Evolutionary conservation across 306 rosid species (phyloP).

Genomic region (Trifolium fragiferum): DNA sequence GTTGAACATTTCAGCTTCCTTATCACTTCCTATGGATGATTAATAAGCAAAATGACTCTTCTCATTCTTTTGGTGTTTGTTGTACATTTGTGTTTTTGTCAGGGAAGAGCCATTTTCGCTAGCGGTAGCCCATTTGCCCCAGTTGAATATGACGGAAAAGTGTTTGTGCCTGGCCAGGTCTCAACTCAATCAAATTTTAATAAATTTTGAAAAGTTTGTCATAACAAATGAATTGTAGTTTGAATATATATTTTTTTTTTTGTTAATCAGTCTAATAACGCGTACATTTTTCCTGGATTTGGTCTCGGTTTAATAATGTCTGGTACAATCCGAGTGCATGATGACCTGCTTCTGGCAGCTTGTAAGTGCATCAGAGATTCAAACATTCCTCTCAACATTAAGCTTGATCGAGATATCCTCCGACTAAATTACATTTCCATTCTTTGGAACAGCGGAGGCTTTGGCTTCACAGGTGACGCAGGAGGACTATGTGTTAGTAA

Average conservation of each 20-base stretch:
- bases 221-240: slow-evolving; percentile 32
- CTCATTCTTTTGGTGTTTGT: slow-evolving; percentile 9
- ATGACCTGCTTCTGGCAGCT: slow-evolving; percentile 94
- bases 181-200: slow-evolving; percentile 5
- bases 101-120: slow-evolving; percentile 88
- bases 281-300: slow-evolving; percentile 94
- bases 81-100: slow-evolving; percentile 21
- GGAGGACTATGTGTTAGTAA: no score
- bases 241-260: slow-evolving; percentile 18
- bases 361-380: slow-evolving; percentile 61
- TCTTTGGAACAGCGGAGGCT: slow-evolving; percentile 82
- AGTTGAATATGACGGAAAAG: slow-evolving; percentile 81
- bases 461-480: slow-evolving; percentile 75
- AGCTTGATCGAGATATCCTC: background rate
- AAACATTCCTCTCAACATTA: slow-evolving; percentile 16
- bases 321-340: slow-evolving; percentile 84
- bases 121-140: slow-evolving; percentile 93
- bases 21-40: background rate
- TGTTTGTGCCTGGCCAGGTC: slow-evolving; percentile 88
- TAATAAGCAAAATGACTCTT: background rate
- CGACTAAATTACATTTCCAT: slow-evolving; percentile 27
- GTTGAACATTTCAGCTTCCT: background rate
- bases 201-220: slow-evolving; percentile 5
- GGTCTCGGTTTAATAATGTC: slow-evolving; percentile 95
- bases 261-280: slow-evolving; percentile 79